phyloP scores from a whole-genome alignment of 116 monocot genomes.

The Cymodocea nodosa region DNA sequence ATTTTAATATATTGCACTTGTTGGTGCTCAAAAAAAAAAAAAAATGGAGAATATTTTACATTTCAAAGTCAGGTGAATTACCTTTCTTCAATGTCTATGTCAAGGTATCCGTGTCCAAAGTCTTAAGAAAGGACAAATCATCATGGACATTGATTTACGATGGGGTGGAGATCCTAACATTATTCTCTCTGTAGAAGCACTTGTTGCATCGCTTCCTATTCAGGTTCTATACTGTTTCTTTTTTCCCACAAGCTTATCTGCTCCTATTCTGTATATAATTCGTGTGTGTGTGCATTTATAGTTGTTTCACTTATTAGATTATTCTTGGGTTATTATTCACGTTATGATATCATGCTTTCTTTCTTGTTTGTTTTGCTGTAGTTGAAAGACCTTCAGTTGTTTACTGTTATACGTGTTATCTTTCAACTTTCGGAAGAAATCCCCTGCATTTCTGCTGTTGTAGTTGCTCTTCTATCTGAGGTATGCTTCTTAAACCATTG shows the following conservation, averaged over 20 bases:
- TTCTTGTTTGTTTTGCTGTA: constrained; percentile 12
- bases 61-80: too few species aligned
- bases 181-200: constrained; percentile 88
- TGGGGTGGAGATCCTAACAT: constrained; percentile 99
- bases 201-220: constrained; percentile 91
- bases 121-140: constrained; percentile 92
- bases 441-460: constrained; percentile 94
- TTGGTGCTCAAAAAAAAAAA: too few species aligned
- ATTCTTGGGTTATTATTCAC: neutral
- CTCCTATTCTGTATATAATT: neutral
- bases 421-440: constrained; percentile 95
- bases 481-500: constrained; percentile 15
- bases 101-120: constrained; percentile 87
- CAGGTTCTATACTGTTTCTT: constrained; percentile 32
- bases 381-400: constrained; percentile 91
- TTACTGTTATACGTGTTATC: constrained; percentile 78
- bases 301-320: neutral
- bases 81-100: too few species aligned
- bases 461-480: constrained; percentile 91
- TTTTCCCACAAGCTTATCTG: too few species aligned
- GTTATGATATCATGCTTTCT: neutral
- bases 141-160: constrained; percentile 91
- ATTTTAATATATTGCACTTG: too few species aligned
- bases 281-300: neutral
- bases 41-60: too few species aligned